Conservation (phyloP, 768 basidiomycete species). For the Xerocomellus amylosporus region DNA sequence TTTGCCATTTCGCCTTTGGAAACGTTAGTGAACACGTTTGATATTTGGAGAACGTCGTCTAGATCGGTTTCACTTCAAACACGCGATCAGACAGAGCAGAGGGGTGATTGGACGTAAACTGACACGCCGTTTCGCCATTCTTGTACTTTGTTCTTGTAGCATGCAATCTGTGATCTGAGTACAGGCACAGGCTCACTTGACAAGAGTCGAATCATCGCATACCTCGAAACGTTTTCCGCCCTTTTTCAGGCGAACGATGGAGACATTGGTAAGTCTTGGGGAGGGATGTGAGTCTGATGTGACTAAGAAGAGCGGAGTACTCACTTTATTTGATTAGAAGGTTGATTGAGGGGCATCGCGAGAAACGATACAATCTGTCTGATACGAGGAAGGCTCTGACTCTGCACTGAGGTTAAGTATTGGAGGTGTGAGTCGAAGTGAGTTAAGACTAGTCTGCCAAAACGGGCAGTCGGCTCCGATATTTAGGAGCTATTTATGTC, state of each 20-base stretch:
- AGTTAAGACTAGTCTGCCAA: background rate
- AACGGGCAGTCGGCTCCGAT: conserved; percentile 7
- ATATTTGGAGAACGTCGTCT: conserved; percentile 95
- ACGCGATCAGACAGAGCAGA: background rate
- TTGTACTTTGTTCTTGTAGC: conserved; percentile 99
- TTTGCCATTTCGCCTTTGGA: conserved; percentile 95
- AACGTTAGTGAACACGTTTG: conserved; percentile 93
- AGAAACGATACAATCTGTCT: background rate
- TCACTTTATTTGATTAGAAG: conserved; percentile 89
- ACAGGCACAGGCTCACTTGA: background rate
- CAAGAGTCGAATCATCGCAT: background rate
- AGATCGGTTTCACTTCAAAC: conserved; percentile 77
- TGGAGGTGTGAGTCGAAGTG: background rate
- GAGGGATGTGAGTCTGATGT: background rate
- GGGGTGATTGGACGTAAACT: conserved; percentile 25
- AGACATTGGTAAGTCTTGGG: conserved; percentile 89
- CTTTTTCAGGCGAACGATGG: conserved; percentile 93
- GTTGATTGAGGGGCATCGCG: conserved; percentile 63
- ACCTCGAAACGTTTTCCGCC: conserved; percentile 98
- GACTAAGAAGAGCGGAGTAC: conserved; percentile 1
- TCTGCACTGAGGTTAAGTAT: background rate
- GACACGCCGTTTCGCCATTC: conserved; percentile 93
- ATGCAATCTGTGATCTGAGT: conserved; percentile 67
- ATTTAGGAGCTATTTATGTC: conserved; percentile 18
- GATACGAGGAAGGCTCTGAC: background rate